These are phyloP conservation scores for Lagenidium giganteum DNA, from an alignment of 352 stramenopile species.

Conservation along the genomic window DNA sequence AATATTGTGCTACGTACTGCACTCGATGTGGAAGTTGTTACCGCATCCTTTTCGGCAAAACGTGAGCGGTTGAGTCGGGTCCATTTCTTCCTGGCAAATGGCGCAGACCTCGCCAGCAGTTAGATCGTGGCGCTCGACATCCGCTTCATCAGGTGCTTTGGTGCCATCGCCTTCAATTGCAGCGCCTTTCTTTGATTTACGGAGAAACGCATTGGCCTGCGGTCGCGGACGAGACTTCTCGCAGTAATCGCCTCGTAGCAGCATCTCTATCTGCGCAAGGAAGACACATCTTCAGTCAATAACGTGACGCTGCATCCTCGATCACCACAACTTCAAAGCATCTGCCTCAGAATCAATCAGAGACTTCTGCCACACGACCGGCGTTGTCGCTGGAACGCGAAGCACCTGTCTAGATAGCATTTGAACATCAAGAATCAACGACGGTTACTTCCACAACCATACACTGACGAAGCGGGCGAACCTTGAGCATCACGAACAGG, in stretches of 20 bases:
- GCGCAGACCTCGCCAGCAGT: conserved; percentile 76
- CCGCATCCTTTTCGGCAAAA: conserved; percentile 74
- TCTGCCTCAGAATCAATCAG: conserved; percentile 72
- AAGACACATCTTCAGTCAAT: background rate
- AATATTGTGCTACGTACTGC: conserved; percentile 28
- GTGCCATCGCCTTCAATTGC: too few species aligned
- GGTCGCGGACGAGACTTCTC: conserved; percentile 23
- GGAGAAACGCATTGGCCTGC: conserved; percentile 32
- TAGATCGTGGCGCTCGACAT: conserved; percentile 48
- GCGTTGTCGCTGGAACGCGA: conserved; percentile 53
- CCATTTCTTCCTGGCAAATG: conserved; percentile 85
- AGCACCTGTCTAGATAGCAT: conserved; percentile 31
- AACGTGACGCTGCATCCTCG: background rate
- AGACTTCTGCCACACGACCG: conserved; percentile 82
- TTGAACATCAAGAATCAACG: background rate
- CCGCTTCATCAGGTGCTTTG: conserved; percentile 10
- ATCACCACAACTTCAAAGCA: conserved; percentile 4
- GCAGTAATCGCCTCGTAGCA: conserved; percentile 58
- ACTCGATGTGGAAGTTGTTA: conserved; percentile 76
- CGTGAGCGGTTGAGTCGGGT: conserved; percentile 45
- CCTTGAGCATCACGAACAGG: conserved; percentile 86
- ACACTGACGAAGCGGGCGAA: conserved; percentile 3
- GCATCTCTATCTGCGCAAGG: conserved; percentile 42
- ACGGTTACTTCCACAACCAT: background rate
- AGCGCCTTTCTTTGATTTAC: conserved; percentile 23